Evolutionary conservation across 768 basidiomycete genomes (phyloP).

Genomic region (Suillus ampliporus): DNA sequence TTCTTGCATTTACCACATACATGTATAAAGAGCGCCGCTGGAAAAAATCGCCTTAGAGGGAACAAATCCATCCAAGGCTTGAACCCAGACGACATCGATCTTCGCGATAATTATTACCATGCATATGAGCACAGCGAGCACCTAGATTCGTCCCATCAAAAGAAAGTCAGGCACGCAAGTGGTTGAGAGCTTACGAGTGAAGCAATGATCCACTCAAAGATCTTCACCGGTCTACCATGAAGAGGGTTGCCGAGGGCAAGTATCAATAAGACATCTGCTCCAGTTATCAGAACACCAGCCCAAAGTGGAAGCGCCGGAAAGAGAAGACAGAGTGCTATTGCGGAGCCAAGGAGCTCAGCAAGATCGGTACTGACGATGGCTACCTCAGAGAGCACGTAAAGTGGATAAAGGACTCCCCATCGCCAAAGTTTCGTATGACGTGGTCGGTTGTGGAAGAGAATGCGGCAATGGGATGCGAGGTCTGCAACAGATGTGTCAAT

Average conservation of each 20-base stretch:
- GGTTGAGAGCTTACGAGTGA: constrained; percentile 51
- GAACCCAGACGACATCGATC: constrained; percentile 71
- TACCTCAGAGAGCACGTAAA: constrained; percentile 68
- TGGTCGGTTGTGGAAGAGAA: constrained; percentile 68
- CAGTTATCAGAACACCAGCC: constrained; percentile 73
- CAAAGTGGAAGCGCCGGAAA: constrained; percentile 73
- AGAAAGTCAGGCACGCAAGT: constrained; percentile 3
- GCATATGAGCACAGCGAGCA: constrained; percentile 74
- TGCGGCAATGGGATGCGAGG: constrained; percentile 66
- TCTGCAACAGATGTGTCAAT: constrained; percentile 43
- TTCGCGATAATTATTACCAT: constrained; percentile 79
- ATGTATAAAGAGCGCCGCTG: constrained; percentile 65
- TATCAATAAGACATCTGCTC: constrained; percentile 70
- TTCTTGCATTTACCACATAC: constrained; percentile 44
- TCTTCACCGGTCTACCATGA: constrained; percentile 64
- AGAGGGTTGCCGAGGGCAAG: constrained; percentile 76
- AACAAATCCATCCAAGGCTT: constrained; percentile 76
- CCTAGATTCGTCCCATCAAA: constrained; percentile 41
- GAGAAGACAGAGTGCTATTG: constrained; percentile 79
- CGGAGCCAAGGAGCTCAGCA: constrained; percentile 82
- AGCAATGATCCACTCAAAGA: constrained; percentile 72
- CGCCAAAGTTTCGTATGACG: constrained; percentile 61
- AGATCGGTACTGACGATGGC: constrained; percentile 82
- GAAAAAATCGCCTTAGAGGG: constrained; percentile 70
- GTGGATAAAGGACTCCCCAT: constrained; percentile 66